Evolutionary conservation across 192 early-diverging fungal species (phyloP).

Genomic region (Lobosporangium transversale): DNA sequence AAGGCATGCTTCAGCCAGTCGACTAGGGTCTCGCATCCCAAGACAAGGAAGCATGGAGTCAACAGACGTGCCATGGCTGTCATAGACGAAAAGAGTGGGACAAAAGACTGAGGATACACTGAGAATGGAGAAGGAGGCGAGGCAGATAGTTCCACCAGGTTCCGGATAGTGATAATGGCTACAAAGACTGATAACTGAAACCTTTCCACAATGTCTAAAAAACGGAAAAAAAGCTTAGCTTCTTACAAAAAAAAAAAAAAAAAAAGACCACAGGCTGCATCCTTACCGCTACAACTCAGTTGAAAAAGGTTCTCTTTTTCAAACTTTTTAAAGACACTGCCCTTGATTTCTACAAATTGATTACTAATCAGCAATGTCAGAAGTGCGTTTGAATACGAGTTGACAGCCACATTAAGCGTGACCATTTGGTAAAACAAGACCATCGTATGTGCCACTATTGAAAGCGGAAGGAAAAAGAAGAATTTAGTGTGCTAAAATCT

Average conservation of each 20-base stretch:
- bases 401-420: slow-evolving; percentile 95
- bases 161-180: slow-evolving; percentile 89
- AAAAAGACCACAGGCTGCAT: too few species aligned
- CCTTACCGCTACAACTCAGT: slow-evolving; percentile 86
- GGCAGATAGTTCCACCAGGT: slow-evolving; percentile 86
- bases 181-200: slow-evolving; percentile 92
- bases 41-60: slow-evolving; percentile 87
- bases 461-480: too few species aligned
- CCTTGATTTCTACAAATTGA: slow-evolving; percentile 99
- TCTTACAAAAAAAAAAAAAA: not conserved
- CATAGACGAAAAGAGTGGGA: slow-evolving; percentile 70
- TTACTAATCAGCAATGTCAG: slow-evolving; percentile 94
- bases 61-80: slow-evolving; percentile 74
- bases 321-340: slow-evolving; percentile 96
- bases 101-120: slow-evolving; percentile 68
- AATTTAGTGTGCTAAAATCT: too few species aligned
- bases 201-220: slow-evolving; percentile 91
- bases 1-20: slow-evolving; percentile 99
- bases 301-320: slow-evolving; percentile 98
- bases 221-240: not conserved
- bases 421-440: slow-evolving; percentile 96
- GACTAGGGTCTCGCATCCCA: slow-evolving; percentile 89
- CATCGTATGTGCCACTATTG: slow-evolving; percentile 81
- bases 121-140: slow-evolving; percentile 70
- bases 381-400: slow-evolving; percentile 94